A percentile compares a stretch with the other conserved stretches of the same genome.
Evolutionary conservation across 805 yeast genomes (phyloP).

Genomic region (Candida nemodendra): DNA sequence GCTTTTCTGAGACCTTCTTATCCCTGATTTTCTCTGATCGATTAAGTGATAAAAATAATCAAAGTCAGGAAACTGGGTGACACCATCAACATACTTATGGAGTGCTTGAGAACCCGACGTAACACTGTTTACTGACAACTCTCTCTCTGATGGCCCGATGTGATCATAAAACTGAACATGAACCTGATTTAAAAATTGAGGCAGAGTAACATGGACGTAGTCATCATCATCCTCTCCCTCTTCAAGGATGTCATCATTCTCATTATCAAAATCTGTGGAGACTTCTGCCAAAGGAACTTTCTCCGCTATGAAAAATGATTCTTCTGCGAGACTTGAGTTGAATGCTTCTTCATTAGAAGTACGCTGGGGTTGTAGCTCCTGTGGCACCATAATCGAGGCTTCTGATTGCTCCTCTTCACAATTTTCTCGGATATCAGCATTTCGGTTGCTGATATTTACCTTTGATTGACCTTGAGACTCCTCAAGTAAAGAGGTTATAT

Average conservation of each 20-base stretch:
- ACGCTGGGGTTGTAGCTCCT: too few relatives aligned
- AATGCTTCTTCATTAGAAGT: neutral
- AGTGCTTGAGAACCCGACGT: conserved; percentile 19
- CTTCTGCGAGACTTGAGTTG: conserved; percentile 17
- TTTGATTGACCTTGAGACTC: neutral
- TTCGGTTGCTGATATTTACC: neutral
- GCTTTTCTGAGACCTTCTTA: conserved; percentile 25
- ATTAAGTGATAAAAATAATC: conserved; percentile 31
- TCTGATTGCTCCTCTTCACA: neutral
- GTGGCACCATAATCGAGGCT: too few relatives aligned
- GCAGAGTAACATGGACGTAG: conserved; percentile 28
- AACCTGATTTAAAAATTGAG: conserved; percentile 28
- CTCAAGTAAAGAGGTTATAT: neutral
- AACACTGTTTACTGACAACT: conserved; percentile 13
- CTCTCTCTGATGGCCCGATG: conserved; percentile 31
- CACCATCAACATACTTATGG: conserved; percentile 30
- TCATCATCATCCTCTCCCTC: conserved; percentile 28
- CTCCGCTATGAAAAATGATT: conserved; percentile 26
- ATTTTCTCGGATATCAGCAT: neutral
- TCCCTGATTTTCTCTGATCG: conserved; percentile 28
- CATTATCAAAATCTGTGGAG: conserved; percentile 20
- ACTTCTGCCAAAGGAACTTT: conserved; percentile 33
- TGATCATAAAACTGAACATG: conserved; percentile 32
- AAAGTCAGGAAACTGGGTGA: conserved; percentile 28
- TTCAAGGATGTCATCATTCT: conserved; percentile 20